phyloP scores from a whole-genome alignment of 129 eudicot species.

The Arctium minus region DNA sequence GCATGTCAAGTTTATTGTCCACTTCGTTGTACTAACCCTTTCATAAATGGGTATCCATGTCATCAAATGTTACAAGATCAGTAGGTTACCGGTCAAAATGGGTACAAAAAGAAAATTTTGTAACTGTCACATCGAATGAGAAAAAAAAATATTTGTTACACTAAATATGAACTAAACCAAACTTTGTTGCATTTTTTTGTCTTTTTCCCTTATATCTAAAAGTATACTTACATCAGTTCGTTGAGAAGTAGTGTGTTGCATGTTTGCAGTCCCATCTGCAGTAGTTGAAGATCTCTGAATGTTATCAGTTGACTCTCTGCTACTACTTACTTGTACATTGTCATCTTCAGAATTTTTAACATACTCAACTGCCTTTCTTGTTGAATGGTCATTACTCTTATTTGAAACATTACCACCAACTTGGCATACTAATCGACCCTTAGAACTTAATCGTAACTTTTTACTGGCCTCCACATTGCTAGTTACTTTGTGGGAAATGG shows the following conservation, averaged over 20 bases:
- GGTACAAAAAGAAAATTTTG: not conserved
- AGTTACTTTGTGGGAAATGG: constrained; percentile 18
- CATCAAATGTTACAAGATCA: not conserved
- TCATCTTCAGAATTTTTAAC: constrained; percentile 15
- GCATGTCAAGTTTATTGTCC: not conserved
- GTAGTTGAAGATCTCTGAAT: constrained; percentile 25
- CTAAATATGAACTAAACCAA: not conserved
- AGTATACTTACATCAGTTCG: constrained; percentile 20
- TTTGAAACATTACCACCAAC: constrained; percentile 16
- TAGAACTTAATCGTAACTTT: constrained; percentile 13
- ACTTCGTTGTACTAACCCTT: not conserved
- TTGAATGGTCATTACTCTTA: constrained; percentile 5
- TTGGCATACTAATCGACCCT: constrained; percentile 11
- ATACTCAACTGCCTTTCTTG: constrained; percentile 15
- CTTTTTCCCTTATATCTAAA: not conserved
- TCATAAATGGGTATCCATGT: not conserved
- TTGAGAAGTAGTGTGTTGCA: not conserved
- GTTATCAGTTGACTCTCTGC: constrained; percentile 7
- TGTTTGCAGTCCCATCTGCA: constrained; percentile 4
- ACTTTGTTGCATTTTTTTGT: not conserved
- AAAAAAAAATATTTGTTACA: not conserved
- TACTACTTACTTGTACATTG: not conserved
- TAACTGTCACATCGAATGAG: not conserved
- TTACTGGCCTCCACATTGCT: constrained; percentile 1
- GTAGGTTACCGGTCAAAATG: not conserved